These are phyloP conservation scores for Skeletonema costatum DNA, from an alignment of 108 stramenopile species.

Conservation along the genomic window DNA sequence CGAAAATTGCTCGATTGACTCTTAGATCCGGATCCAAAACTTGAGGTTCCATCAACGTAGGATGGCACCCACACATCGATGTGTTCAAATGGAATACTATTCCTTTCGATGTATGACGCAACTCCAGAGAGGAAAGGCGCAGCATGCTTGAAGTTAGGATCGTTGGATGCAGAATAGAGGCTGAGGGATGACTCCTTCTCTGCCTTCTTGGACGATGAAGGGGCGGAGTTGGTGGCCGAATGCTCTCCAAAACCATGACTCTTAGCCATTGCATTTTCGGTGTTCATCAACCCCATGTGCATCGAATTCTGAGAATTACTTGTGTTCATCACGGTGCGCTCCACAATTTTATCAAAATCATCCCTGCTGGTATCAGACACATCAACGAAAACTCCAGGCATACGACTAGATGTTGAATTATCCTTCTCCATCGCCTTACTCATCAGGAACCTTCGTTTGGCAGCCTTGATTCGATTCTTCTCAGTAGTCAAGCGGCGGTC, in stretches of 20 bases:
- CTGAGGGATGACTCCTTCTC: neutral
- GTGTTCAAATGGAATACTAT: constrained; percentile 77
- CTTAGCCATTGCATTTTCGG: neutral
- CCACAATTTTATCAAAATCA: neutral
- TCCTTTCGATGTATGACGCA: constrained; percentile 67
- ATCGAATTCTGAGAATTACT: constrained; percentile 1
- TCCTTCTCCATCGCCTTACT: constrained; percentile 69
- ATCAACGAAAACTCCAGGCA: constrained; percentile 59
- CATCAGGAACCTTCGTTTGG: constrained; percentile 77
- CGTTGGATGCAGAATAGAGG: constrained; percentile 10
- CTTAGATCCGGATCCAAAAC: neutral
- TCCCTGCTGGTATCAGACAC: neutral
- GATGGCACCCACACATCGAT: constrained; percentile 87
- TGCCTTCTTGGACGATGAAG: neutral
- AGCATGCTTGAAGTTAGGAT: constrained; percentile 40
- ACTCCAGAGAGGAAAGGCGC: constrained; percentile 72
- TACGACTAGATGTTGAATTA: constrained; percentile 24
- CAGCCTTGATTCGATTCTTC: constrained; percentile 69
- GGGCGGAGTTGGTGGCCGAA: neutral
- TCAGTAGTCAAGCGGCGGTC: constrained; percentile 61
- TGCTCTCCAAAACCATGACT: neutral
- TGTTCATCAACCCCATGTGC: neutral
- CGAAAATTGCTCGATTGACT: constrained; percentile 6
- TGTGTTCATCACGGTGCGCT: neutral
- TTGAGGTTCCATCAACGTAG: constrained; percentile 8